Evolutionary conservation across 139 green algal genomes (phyloP).

Genomic region (Chlorella ohadii): DNA sequence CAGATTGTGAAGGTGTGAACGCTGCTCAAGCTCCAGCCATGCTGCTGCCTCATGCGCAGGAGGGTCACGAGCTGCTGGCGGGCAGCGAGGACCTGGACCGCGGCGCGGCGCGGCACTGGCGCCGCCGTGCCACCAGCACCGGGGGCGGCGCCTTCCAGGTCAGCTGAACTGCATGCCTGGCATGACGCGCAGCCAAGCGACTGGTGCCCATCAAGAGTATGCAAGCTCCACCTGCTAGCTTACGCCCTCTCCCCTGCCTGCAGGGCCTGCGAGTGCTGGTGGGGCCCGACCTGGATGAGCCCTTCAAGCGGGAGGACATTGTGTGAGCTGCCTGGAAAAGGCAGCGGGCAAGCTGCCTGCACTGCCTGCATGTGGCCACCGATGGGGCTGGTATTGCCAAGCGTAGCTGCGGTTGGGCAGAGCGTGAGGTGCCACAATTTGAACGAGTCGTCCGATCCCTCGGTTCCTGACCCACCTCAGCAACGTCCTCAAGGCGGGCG

Average conservation of each 20-base stretch:
- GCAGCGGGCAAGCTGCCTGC: neutral
- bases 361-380: neutral
- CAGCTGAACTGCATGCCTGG: too few relatives aligned
- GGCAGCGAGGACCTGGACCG: neutral
- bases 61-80: neutral
- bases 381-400: neutral
- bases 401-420: too few relatives aligned
- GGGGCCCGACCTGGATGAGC: neutral
- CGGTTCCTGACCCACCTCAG: too few relatives aligned
- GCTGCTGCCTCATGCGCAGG: neutral
- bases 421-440: too few relatives aligned
- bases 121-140: neutral
- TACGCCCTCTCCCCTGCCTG: too few relatives aligned
- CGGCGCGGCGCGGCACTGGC: conserved; percentile 13
- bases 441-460: too few relatives aligned
- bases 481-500: conserved; percentile 23
- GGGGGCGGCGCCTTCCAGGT: neutral
- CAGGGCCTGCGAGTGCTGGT: conserved; percentile 2
- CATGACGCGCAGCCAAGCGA: too few relatives aligned
- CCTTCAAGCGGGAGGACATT: conserved; percentile 20
- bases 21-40: neutral
- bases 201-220: too few relatives aligned
- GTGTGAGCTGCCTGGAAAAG: conserved; percentile 5
- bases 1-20: neutral
- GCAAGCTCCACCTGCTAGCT: too few relatives aligned